Conservation (phyloP, 768 basidiomycete species). For the Termitomyces sp. region DNA sequence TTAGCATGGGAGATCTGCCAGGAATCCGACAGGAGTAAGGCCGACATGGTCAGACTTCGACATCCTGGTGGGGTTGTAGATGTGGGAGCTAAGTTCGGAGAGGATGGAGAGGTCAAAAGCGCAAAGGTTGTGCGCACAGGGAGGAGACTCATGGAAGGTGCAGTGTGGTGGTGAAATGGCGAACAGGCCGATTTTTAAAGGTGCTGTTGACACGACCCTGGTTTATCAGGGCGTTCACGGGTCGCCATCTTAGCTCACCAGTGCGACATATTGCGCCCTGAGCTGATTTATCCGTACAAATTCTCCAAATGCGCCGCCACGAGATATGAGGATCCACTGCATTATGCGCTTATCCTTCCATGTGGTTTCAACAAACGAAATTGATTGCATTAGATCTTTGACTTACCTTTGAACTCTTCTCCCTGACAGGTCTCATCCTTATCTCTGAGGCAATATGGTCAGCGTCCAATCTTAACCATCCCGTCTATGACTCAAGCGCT, state of each 20-base stretch:
- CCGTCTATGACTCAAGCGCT: neutral
- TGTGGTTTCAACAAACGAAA: neutral
- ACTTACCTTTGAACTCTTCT: neutral
- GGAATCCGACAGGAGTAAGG: slow-evolving; percentile 13
- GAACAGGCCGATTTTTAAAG: slow-evolving; percentile 2
- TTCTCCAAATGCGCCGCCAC: neutral
- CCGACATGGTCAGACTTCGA: slow-evolving; percentile 43
- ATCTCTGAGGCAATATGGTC: neutral
- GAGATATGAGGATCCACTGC: neutral
- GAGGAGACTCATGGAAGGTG: slow-evolving; percentile 66
- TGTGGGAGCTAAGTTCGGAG: slow-evolving; percentile 54
- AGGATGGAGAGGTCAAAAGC: slow-evolving; percentile 44
- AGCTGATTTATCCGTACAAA: neutral
- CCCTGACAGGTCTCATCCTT: neutral
- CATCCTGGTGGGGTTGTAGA: slow-evolving; percentile 70
- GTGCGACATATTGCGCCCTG: neutral
- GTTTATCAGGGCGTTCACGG: neutral
- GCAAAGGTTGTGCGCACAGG: slow-evolving; percentile 70
- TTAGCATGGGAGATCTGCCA: slow-evolving; percentile 50
- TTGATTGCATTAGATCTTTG: neutral
- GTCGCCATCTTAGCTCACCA: neutral
- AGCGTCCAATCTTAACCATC: neutral
- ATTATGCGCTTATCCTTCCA: neutral
- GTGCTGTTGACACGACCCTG: neutral
- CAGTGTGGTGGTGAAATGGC: slow-evolving; percentile 54